A percentile compares a stretch with the other conserved stretches of the same genome.
Conservation (phyloP, 495 filamentous ascomycete species). For the Tuber calosporum region DNA sequence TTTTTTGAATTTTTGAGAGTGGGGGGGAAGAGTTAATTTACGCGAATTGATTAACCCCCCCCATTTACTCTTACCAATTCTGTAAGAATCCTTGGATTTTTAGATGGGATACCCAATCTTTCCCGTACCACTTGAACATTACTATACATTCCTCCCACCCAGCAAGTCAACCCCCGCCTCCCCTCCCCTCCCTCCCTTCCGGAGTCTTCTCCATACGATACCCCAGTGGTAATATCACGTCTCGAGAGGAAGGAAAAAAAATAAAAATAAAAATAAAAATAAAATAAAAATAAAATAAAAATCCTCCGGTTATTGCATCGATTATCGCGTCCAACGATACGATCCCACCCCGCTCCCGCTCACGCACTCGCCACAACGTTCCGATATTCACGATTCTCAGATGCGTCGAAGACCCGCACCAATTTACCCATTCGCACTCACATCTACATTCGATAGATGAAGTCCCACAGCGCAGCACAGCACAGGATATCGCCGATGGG, state of each 20-base stretch:
- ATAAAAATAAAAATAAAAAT: too few species aligned
- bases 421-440: not conserved
- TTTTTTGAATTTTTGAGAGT: not conserved
- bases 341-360: not conserved
- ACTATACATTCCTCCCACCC: not conserved
- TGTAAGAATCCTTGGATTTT: not conserved
- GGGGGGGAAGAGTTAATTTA: not conserved
- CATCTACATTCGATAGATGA: not conserved
- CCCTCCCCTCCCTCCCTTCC: not conserved
- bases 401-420: not conserved
- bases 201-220: not conserved
- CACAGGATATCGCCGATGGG: not conserved
- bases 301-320: not conserved
- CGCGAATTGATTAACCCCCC: not conserved
- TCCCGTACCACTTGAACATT: not conserved
- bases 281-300: too few species aligned
- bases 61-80: not conserved
- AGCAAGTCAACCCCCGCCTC: not conserved
- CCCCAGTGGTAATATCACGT: too few species aligned
- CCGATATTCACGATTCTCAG: not conserved
- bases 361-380: not conserved
- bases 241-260: too few species aligned
- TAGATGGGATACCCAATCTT: not conserved
- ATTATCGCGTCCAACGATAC: not conserved
- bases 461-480: not conserved